phyloP scores from a whole-genome alignment of 106 monocot genomes.

The Chionographis japonica region DNA sequence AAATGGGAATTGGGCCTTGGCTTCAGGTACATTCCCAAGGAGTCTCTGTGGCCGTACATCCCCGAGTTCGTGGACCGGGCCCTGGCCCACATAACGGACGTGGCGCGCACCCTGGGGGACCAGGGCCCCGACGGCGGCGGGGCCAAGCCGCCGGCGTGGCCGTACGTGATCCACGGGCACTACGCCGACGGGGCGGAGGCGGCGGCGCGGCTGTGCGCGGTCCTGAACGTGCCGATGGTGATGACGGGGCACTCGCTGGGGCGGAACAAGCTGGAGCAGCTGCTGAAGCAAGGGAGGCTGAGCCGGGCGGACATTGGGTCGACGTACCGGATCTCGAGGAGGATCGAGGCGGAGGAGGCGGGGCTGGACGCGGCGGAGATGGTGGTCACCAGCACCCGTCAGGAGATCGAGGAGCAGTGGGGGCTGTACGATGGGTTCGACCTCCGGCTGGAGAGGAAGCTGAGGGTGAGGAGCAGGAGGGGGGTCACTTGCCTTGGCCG shows the following conservation, averaged over 20 bases:
- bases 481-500: constrained; percentile 65
- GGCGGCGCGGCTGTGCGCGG: constrained; percentile 45
- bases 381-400: constrained; percentile 74
- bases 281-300: constrained; percentile 59
- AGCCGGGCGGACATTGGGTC: constrained; percentile 42
- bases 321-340: constrained; percentile 49
- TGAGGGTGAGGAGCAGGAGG: constrained; percentile 47
- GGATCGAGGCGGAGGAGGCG: constrained; percentile 71
- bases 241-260: constrained; percentile 80
- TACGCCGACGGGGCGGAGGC: constrained; percentile 69
- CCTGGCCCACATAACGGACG: constrained; percentile 57
- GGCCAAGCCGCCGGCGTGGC: constrained; percentile 34
- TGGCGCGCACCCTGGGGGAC: constrained; percentile 47
- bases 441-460: constrained; percentile 50
- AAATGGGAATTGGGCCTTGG: too few species aligned
- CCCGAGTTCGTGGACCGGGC: constrained; percentile 81
- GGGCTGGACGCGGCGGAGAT: constrained; percentile 67
- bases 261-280: constrained; percentile 81
- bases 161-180: constrained; percentile 80
- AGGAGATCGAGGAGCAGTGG: constrained; percentile 87
- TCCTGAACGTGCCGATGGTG: constrained; percentile 70
- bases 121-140: constrained; percentile 11
- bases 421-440: constrained; percentile 78
- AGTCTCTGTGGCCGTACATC: constrained; percentile 73
- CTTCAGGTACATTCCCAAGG: constrained; percentile 58